These are phyloP conservation scores for Alternaria angustiovoidea DNA, from an alignment of 2,329 filamentous ascomycete species.

Conservation along the genomic window DNA sequence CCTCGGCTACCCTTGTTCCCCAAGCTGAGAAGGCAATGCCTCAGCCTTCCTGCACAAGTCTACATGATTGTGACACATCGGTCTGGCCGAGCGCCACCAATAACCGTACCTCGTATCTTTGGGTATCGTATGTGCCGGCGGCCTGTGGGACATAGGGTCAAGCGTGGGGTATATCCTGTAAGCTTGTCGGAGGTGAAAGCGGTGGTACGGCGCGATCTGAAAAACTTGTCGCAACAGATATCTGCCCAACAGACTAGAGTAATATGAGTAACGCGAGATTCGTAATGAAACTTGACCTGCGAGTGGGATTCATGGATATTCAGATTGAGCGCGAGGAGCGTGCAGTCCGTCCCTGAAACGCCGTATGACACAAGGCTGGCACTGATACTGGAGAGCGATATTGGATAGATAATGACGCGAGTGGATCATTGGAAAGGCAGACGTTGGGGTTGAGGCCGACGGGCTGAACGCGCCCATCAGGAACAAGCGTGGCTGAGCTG, in stretches of 20 bases:
- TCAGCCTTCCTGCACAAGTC: neutral
- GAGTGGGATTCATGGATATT: neutral
- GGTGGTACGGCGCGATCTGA: neutral
- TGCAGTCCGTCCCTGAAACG: neutral
- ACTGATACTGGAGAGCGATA: neutral
- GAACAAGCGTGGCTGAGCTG: neutral
- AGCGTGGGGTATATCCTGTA: neutral
- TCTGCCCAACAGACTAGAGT: neutral
- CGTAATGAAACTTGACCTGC: neutral
- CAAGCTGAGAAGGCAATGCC: neutral
- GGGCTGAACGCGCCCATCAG: neutral
- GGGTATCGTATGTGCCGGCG: neutral
- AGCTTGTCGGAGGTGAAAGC: neutral
- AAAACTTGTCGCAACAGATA: neutral
- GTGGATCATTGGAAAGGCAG: neutral
- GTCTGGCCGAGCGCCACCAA: slow-evolving; percentile 16
- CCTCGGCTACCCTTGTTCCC: neutral
- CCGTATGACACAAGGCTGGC: neutral
- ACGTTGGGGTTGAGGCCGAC: neutral
- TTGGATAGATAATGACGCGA: neutral
- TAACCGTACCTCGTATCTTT: neutral
- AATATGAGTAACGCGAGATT: neutral
- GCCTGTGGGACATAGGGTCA: neutral
- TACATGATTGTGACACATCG: neutral
- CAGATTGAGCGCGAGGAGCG: neutral